Percentiles rank a stretch among this genome's conserved stretches.
Conservation (phyloP, 495 filamentous ascomycete genomes). For the Aspergillus sclerotiicarbonarius region DNA sequence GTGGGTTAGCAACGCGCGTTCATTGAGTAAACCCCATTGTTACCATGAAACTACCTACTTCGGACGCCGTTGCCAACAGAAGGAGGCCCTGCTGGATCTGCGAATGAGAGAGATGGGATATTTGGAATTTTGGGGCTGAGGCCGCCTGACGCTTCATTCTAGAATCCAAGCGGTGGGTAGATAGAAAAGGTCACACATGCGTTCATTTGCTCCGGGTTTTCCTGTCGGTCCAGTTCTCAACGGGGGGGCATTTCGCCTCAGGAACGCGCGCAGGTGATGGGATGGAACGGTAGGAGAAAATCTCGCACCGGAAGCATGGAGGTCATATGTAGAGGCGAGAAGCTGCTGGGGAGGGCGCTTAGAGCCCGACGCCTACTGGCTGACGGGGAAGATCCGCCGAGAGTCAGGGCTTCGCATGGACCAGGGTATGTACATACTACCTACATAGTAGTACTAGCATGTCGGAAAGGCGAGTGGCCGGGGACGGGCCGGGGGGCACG, state of each 20-base stretch:
- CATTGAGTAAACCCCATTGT: neutral
- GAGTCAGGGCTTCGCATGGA: slow-evolving; percentile 3
- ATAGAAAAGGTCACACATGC: neutral
- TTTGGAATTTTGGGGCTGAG: neutral
- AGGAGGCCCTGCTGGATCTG: neutral
- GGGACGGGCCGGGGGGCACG: slow-evolving; percentile 7
- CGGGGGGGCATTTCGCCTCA: neutral
- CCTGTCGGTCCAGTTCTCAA: neutral
- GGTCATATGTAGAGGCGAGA: neutral
- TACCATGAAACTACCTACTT: neutral
- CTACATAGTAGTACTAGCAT: no score
- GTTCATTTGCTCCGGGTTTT: neutral
- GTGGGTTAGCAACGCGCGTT: neutral
- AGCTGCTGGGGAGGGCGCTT: slow-evolving; percentile 1
- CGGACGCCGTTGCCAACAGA: neutral
- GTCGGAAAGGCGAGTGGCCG: slow-evolving; percentile 8
- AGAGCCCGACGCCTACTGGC: neutral
- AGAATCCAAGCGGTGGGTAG: no score
- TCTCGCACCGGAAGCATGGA: neutral
- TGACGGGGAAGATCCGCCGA: slow-evolving; percentile 1
- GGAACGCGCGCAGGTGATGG: neutral
- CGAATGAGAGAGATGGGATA: neutral
- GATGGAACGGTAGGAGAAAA: neutral
- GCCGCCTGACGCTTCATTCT: no score
- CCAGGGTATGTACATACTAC: neutral